Base-by-base conservation (phyloP, 2,329 filamentous ascomycete species). In the Verticillium klebahnii region DNA sequence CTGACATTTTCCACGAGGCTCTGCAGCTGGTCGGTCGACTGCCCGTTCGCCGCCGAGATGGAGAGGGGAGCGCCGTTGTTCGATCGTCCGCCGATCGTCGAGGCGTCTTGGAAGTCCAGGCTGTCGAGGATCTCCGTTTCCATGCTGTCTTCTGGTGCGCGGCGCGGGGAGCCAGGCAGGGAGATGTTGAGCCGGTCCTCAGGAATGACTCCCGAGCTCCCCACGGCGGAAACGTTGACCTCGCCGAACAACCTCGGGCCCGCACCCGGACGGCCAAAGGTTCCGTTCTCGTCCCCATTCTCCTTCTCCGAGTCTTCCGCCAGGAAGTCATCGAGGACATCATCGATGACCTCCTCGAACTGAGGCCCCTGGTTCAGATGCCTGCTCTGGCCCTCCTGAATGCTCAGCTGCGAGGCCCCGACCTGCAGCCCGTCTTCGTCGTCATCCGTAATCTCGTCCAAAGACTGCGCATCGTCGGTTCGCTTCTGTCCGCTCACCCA, bases 271-370 rank as follows among this genome's bases (percentile, higher is more conserved):
- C 56, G 86, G 76, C 87, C 87, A 56, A 90, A 86, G 73, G 89
- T 89, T 58, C 85, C 84, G 8, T 91, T 93, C 72, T 93, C 90
- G 69, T 92, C 92, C 58, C 85, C 84, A 8, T 91, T 93, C 72
- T 93, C 90, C 69, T 92, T 92, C 72, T 93, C 91, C 5, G 89
- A 92, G 63, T 92, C 89, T 66, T 90, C 91, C 65, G 76, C 75
- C 67, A 76, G 73, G 1, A 79, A 82, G 58, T 75, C 77, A 61
- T 77, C 75, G 2, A 80, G 70, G 11, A 76, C 68, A 52, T 79
- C 76, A 17, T 74, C 72, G 29, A 54, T 19, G 17, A 59, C 45
- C 31, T 74, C 75, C 39, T 63, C 67, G n/a, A 70, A 58, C 54
- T 57, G 66, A 65, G 69, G 69, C 66, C 56, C 61, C 6, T 68